Evolutionary conservation across 2,329 filamentous ascomycete genomes (phyloP), one percentile per base, ranked within the genome.

Genomic region (Cytospora leucostoma): DNA sequence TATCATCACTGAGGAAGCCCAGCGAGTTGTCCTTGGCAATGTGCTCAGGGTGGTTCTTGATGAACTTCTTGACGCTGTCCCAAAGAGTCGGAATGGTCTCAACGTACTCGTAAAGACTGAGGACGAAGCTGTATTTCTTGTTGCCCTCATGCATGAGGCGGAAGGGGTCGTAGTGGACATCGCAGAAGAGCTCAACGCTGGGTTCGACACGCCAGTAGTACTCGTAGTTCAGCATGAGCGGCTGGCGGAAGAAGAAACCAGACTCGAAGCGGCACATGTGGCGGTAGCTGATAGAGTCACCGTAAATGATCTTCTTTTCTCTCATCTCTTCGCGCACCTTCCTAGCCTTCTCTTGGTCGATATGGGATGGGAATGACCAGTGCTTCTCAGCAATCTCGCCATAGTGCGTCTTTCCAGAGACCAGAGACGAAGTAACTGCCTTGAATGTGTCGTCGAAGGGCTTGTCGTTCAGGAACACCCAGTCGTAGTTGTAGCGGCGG

Each of bases 181-280:
- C 95, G 79, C 95, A 99, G 84, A 87, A 97, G 66, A 99, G 89
- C 81, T 98, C 91, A 74, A 99, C 88, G 78, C 91, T 95, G 71
- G 95, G 95, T 83, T 99, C 95, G 15, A 99, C 95, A 70, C 96
- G 92, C 95, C 95, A 99, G 85, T 99, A 99, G 86, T 92, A 99
- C 74, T 99, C 95, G 78, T 96, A 99, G 75, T 98, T 93, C 76
- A 91, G 79, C 91, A 99, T 93, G 69, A 97, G 80, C 35, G 87
- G 85, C 76, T 99, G 95, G 66, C 90, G 92, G 87, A 98, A 99
- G 84, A 99, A 99, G 84, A 99, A 99, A 47, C 95, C 95, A 8
- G 94, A 98, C 79, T 99, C 95, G 75, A 97, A 99, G 68, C 95
- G 92, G 79, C 95, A 99, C 95, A 99, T 99, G 82, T 99, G 96